phyloP scores from a whole-genome alignment of 2,329 filamentous ascomycete species.

The Alternaria alternata region DNA sequence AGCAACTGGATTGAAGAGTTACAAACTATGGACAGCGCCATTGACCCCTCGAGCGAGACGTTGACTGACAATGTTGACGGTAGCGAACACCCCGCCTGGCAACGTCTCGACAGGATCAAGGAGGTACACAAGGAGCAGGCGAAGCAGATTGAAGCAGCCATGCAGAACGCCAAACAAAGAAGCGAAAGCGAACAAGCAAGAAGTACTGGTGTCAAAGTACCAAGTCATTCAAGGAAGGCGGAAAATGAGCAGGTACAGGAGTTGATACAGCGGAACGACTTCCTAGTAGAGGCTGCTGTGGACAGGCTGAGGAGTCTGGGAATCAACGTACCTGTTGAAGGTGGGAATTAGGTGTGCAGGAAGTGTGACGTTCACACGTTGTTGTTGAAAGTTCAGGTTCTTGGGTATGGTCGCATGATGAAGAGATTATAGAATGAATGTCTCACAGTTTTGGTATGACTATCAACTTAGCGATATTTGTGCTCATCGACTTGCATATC shows the following conservation, averaged over 20 bases:
- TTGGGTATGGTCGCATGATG: not conserved
- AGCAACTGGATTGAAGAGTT: constrained; percentile 67
- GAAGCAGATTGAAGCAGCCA: constrained; percentile 34
- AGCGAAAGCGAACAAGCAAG: constrained; percentile 21
- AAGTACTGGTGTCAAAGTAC: constrained; percentile 36
- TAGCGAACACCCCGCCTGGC: constrained; percentile 52
- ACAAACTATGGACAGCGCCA: constrained; percentile 50
- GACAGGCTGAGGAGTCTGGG: constrained; percentile 40
- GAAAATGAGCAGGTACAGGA: constrained; percentile 47
- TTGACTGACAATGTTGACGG: constrained; percentile 45
- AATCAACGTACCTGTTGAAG: constrained; percentile 30
- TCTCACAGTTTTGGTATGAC: not conserved
- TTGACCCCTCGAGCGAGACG: constrained; percentile 42
- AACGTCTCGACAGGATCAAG: constrained; percentile 66
- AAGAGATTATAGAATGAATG: not conserved
- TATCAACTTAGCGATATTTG: not conserved
- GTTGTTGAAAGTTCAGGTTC: not conserved
- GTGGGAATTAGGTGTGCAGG: not conserved
- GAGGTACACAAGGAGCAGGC: constrained; percentile 62
- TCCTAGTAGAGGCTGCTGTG: constrained; percentile 45
- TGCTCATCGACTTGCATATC: not conserved
- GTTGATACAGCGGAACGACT: constrained; percentile 43
- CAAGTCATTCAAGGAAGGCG: constrained; percentile 43
- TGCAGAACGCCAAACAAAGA: constrained; percentile 24
- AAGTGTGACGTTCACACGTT: not conserved